phyloP scores from a whole-genome alignment of 441 rosid genomes.

The Gossypium schwendimanii region DNA sequence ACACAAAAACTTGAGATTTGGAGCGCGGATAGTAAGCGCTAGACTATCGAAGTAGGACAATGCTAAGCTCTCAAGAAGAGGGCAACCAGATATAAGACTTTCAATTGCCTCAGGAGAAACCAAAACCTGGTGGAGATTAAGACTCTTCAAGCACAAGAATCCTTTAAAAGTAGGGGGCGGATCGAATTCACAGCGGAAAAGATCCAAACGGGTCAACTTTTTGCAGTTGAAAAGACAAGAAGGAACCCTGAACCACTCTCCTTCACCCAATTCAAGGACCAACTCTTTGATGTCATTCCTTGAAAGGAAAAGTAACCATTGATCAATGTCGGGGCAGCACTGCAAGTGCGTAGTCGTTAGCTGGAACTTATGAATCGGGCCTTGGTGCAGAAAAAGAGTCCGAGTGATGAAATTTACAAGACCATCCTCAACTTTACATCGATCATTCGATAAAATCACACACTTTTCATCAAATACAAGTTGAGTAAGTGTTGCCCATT shows the following conservation, averaged over 20 bases:
- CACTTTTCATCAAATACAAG: slow-evolving; percentile 68
- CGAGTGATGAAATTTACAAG: slow-evolving; percentile 61
- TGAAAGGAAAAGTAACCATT: slow-evolving; percentile 89
- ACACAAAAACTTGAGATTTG: slow-evolving; percentile 68
- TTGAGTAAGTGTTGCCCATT: slow-evolving; percentile 58
- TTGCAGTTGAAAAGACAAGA: slow-evolving; percentile 63
- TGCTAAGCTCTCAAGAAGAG: slow-evolving; percentile 68
- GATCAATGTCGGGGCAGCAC: slow-evolving; percentile 73
- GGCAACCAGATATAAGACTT: slow-evolving; percentile 63
- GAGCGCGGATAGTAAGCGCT: slow-evolving; percentile 61
- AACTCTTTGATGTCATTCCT: slow-evolving; percentile 61
- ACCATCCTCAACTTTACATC: slow-evolving; percentile 28
- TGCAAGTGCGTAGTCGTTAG: slow-evolving; percentile 54
- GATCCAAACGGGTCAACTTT: slow-evolving; percentile 61
- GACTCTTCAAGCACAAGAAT: slow-evolving; percentile 56
- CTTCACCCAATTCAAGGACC: slow-evolving; percentile 77
- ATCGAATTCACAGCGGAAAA: slow-evolving; percentile 71
- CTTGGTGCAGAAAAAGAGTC: slow-evolving; percentile 77
- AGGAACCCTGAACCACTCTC: slow-evolving; percentile 78
- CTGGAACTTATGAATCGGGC: slow-evolving; percentile 83
- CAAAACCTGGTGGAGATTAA: slow-evolving; percentile 69
- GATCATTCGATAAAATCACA: slow-evolving; percentile 29
- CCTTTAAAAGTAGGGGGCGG: slow-evolving; percentile 67
- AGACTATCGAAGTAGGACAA: slow-evolving; percentile 78
- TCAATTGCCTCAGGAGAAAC: slow-evolving; percentile 74